Percentiles rank a stretch among this genome's conserved stretches.
phyloP scores from a whole-genome alignment of 805 yeast species.

The Jamesozyma lodderae region DNA sequence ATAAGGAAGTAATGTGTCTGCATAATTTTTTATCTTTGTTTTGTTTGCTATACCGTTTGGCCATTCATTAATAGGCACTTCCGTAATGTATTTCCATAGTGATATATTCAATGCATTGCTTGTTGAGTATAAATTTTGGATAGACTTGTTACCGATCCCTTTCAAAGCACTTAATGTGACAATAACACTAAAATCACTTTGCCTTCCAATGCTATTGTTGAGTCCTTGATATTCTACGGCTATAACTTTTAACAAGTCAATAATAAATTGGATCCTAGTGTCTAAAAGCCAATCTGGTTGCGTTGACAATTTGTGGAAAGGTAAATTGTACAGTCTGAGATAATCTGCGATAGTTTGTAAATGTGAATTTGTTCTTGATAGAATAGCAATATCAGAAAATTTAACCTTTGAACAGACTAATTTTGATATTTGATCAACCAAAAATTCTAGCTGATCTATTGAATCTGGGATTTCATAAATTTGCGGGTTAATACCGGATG shows the following conservation, averaged over 20 bases:
- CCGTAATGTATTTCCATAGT: constrained; percentile 20
- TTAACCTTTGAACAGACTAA: constrained; percentile 18
- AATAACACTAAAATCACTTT: constrained; percentile 24
- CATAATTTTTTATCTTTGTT: constrained; percentile 24
- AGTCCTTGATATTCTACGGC: constrained; percentile 4
- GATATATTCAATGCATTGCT: constrained; percentile 11
- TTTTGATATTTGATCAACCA: constrained; percentile 17
- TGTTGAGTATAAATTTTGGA: constrained; percentile 16
- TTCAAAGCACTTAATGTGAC: constrained; percentile 19
- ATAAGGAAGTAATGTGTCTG: constrained; percentile 14
- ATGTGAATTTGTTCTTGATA: constrained; percentile 45
- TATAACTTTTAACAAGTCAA: constrained; percentile 41
- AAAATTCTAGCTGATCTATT: constrained; percentile 16
- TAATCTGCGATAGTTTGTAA: constrained; percentile 33
- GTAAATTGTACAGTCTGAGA: constrained; percentile 36
- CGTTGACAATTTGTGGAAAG: constrained; percentile 35
- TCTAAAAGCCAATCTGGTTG: constrained; percentile 44
- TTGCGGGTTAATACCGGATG: constrained; percentile 13
- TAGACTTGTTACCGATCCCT: constrained; percentile 19
- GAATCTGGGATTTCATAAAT: constrained; percentile 8
- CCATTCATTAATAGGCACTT: constrained; percentile 11
- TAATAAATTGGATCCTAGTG: constrained; percentile 30
- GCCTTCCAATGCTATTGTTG: constrained; percentile 1
- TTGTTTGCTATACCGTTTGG: constrained; percentile 12
- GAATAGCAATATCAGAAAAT: constrained; percentile 40